phyloP scores from a whole-genome alignment of 768 basidiomycete species.

The Lactarius sanguifluus region DNA sequence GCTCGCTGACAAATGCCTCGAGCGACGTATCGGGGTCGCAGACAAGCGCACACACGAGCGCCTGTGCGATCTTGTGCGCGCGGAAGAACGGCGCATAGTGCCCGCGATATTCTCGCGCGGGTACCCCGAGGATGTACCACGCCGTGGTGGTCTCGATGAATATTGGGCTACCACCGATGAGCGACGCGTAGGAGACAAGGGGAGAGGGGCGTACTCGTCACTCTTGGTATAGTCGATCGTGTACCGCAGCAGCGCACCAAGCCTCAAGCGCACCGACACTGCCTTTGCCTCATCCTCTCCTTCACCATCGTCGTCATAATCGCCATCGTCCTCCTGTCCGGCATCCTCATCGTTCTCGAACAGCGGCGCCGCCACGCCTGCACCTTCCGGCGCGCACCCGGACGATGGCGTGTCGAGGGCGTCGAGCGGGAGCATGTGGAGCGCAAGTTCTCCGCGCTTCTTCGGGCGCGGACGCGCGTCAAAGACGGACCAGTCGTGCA shows the following conservation, averaged over 20 bases:
- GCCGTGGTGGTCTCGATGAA: conserved; percentile 47
- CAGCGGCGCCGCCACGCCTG: conserved; percentile 51
- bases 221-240: conserved; percentile 51
- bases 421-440: conserved; percentile 46
- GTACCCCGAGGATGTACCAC: conserved; percentile 14
- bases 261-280: conserved; percentile 38
- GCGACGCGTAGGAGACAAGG: neutral
- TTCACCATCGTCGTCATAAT: conserved; percentile 32
- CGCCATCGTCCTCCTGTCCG: conserved; percentile 36
- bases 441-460: conserved; percentile 36
- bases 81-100: conserved; percentile 20
- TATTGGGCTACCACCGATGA: conserved; percentile 47
- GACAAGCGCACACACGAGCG: conserved; percentile 18
- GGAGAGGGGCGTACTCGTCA: conserved; percentile 47
- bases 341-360: conserved; percentile 40
- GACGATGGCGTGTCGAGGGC: conserved; percentile 40
- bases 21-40: neutral
- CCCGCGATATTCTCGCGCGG: conserved; percentile 8
- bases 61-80: conserved; percentile 20
- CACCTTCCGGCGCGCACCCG: conserved; percentile 46
- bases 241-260: conserved; percentile 49
- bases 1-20: conserved; percentile 10
- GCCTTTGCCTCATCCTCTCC: conserved; percentile 31
- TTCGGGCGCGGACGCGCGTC: conserved; percentile 41
- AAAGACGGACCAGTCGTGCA: conserved; percentile 61